These are phyloP conservation scores for Zygoascus hellenicus DNA, from an alignment of 1,139 yeast species.

Conservation along the genomic window DNA sequence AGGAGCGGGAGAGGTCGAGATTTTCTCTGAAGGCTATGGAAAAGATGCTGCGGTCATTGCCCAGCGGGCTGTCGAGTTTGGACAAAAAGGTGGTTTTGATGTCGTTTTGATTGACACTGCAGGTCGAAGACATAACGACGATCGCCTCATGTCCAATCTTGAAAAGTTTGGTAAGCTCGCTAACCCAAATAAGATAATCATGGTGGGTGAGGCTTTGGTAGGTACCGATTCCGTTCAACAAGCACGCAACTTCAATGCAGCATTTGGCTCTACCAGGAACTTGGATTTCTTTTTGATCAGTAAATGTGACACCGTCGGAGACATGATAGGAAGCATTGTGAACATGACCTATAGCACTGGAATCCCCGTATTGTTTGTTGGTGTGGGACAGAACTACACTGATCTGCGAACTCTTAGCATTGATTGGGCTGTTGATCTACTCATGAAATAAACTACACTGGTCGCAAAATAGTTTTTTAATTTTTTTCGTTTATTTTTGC, in stretches of 20 bases:
- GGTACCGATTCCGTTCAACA: conserved; percentile 97
- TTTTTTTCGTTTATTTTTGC: too few relatives aligned
- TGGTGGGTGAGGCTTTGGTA: conserved; percentile 98
- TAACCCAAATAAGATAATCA: conserved; percentile 89
- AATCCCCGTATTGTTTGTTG: conserved; percentile 91
- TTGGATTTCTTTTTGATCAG: conserved; percentile 90
- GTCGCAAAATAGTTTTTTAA: too few relatives aligned
- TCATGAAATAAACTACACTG: conserved; percentile 40
- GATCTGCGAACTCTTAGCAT: conserved; percentile 91
- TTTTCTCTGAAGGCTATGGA: conserved; percentile 94
- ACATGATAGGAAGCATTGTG: conserved; percentile 92
- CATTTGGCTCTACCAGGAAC: conserved; percentile 78
- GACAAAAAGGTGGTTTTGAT: conserved; percentile 62
- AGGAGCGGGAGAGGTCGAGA: conserved; percentile 58
- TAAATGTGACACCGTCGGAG: conserved; percentile 97
- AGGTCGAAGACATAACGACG: conserved; percentile 94
- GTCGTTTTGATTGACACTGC: conserved; percentile 95
- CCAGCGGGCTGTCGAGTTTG: conserved; percentile 82
- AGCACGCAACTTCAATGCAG: conserved; percentile 86
- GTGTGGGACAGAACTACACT: conserved; percentile 96
- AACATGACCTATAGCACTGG: conserved; percentile 97
- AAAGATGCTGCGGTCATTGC: conserved; percentile 96
- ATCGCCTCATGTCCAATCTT: conserved; percentile 90
- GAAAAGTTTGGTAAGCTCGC: conserved; percentile 96
- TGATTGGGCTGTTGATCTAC: conserved; percentile 83